phyloP scores from a whole-genome alignment of 768 basidiomycete genomes.

The Serendipita sp. region DNA sequence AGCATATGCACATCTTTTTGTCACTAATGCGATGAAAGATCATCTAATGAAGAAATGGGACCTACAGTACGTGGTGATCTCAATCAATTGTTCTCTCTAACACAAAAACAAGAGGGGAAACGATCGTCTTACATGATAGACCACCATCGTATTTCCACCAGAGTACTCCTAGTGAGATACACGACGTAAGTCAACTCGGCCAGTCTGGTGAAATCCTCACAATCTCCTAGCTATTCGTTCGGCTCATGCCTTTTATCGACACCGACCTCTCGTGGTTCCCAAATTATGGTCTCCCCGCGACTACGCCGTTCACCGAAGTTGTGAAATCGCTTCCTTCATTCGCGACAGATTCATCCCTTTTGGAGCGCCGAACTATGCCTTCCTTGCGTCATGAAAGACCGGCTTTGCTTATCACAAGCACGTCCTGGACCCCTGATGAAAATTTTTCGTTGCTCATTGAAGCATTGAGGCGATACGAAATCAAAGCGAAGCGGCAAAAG shows the following conservation, averaged over 20 bases:
- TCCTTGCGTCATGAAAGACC: slow-evolving; percentile 55
- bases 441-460: slow-evolving; percentile 75
- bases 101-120: slow-evolving; percentile 47
- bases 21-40: slow-evolving; percentile 75
- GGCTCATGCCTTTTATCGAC: slow-evolving; percentile 8
- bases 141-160: slow-evolving; percentile 75
- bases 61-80: slow-evolving; percentile 42
- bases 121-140: slow-evolving; percentile 71
- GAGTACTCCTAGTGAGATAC: slow-evolving; percentile 51
- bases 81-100: background rate
- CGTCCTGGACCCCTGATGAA: slow-evolving; percentile 96
- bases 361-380: slow-evolving; percentile 24
- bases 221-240: slow-evolving; percentile 21
- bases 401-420: slow-evolving; percentile 78
- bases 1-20: slow-evolving; percentile 86
- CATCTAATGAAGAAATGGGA: slow-evolving; percentile 56
- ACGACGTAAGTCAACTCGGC: slow-evolving; percentile 40
- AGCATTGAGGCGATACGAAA: slow-evolving; percentile 59
- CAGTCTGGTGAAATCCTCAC: background rate
- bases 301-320: slow-evolving; percentile 45
- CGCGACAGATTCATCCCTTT: slow-evolving; percentile 11
- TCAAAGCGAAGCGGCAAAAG: slow-evolving; percentile 28
- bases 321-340: background rate
- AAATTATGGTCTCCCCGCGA: slow-evolving; percentile 33
- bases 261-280: slow-evolving; percentile 33